Evolutionary conservation across 2,329 filamentous ascomycete species (phyloP).

Genomic region (Xylaria sp.): DNA sequence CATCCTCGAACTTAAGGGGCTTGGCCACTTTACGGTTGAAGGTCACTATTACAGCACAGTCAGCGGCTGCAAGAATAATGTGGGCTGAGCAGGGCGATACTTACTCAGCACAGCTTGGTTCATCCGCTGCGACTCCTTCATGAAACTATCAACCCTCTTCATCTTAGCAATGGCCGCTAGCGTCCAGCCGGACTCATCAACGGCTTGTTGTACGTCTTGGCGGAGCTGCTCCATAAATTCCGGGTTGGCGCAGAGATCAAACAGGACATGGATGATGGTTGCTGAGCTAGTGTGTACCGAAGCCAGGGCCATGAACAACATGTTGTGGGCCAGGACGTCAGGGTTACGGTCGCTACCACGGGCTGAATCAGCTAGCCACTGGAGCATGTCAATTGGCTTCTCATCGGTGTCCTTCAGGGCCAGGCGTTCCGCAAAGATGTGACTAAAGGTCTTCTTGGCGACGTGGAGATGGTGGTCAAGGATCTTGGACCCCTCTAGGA

Average conservation of each 20-base stretch:
- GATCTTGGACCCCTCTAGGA: slow-evolving; percentile 37
- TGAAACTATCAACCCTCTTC: slow-evolving; percentile 41
- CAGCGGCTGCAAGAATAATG: slow-evolving; percentile 13
- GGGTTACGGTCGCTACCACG: slow-evolving; percentile 37
- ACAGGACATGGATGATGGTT: slow-evolving; percentile 39
- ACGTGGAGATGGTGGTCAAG: slow-evolving; percentile 37
- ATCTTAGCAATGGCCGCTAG: slow-evolving; percentile 39
- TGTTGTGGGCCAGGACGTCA: slow-evolving; percentile 39
- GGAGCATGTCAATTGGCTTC: slow-evolving; percentile 40
- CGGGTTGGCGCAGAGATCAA: slow-evolving; percentile 39
- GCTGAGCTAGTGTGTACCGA: slow-evolving; percentile 40
- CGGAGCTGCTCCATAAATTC: slow-evolving; percentile 38
- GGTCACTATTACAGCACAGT: slow-evolving; percentile 32
- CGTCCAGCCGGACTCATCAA: slow-evolving; percentile 40
- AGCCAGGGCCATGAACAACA: slow-evolving; percentile 40
- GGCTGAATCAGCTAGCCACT: slow-evolving; percentile 39
- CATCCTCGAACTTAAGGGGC: slow-evolving; percentile 36
- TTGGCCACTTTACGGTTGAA: slow-evolving; percentile 38
- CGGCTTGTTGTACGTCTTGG: slow-evolving; percentile 36
- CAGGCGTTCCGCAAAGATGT: slow-evolving; percentile 39
- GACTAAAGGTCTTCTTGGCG: slow-evolving; percentile 39
- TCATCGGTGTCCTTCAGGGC: slow-evolving; percentile 33
- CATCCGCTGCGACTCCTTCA: slow-evolving; percentile 42
- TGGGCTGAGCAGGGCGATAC: slow-evolving; percentile 6
- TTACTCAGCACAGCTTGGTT: slow-evolving; percentile 41